Evolutionary conservation across 257 asterid species (phyloP).

Genomic region (Salvia miltiorrhiza): DNA sequence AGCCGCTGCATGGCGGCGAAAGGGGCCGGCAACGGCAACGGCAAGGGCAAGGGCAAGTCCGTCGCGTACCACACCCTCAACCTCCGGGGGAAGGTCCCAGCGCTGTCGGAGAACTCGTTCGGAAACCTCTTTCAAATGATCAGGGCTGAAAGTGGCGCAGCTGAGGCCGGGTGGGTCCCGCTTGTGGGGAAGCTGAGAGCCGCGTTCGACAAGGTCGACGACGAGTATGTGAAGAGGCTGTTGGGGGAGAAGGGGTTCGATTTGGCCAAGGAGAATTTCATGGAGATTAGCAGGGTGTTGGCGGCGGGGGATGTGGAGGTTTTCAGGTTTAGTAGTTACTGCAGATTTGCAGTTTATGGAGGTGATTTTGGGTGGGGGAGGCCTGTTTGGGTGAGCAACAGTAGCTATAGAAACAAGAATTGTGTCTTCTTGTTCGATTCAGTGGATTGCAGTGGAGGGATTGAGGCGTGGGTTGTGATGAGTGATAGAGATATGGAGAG

Average conservation of each 20-base stretch:
- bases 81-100: slow-evolving; percentile 38
- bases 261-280: slow-evolving; percentile 38
- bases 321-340: slow-evolving; percentile 42
- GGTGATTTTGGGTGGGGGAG: slow-evolving; percentile 67
- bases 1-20: slow-evolving; percentile 34
- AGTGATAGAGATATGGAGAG: slow-evolving; percentile 22
- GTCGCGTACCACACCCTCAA: slow-evolving; percentile 43
- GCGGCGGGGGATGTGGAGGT: slow-evolving; percentile 23
- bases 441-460: slow-evolving; percentile 31
- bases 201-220: slow-evolving; percentile 34
- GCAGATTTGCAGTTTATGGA: slow-evolving; percentile 37
- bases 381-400: slow-evolving; percentile 45
- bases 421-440: slow-evolving; percentile 23
- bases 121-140: slow-evolving; percentile 57
- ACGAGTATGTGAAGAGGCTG: slow-evolving; percentile 18
- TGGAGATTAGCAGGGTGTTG: slow-evolving; percentile 4
- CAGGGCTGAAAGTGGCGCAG: slow-evolving; percentile 22
- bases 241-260: slow-evolving; percentile 40
- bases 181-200: slow-evolving; percentile 41
- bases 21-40: too few species aligned
- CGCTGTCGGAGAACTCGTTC: slow-evolving; percentile 39
- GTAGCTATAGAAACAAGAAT: slow-evolving; percentile 21
- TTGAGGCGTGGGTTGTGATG: slow-evolving; percentile 48
- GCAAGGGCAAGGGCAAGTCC: slow-evolving; percentile 8
- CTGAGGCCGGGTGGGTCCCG: slow-evolving; percentile 28